Base-by-base conservation (phyloP, 2,329 filamentous ascomycete species). In the Cordyceps javanica region DNA sequence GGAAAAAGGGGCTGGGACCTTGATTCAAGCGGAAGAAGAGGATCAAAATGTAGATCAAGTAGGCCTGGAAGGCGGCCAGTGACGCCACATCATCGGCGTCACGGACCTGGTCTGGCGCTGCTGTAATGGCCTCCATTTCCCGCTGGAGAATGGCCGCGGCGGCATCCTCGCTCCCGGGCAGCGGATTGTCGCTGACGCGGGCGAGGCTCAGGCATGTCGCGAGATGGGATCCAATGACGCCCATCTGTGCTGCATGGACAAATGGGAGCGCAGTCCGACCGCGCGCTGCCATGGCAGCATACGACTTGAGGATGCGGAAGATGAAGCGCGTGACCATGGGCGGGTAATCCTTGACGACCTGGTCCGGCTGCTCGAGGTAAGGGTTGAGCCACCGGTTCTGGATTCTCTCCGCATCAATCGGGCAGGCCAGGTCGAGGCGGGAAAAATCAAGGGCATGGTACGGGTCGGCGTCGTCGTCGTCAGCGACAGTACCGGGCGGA, bases 41-140 rank as follows among this genome's bases (percentile, higher is more conserved):
- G 2, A 77, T 69, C 64, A 83, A 73, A 2, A 72, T 65, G 59
- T 82, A 81, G n/a, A 82, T 71, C 3, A 83, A 66, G 62, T 80
- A 81, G 0, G 79, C 76, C 60, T 83, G 81, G 39, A 82, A 80
- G 1, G 74, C 68, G 0, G 73, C 71, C 0, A 83, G 71, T 5
- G 42, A n/a, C n/a, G 55, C 14, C 19, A 46, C 10, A 13, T 44
- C n/a, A 19, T 53, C 48, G 25, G 23, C 34, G 7, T n/a, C 38
- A 19, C 3, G n/a, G 25, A 23, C 28, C 10, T 32, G 38, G n/a
- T 48, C 50, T 6, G 28, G 30, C 4, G 25, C 34, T 5, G 25
- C 34, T 5, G 42, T n/a, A 16, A 52, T 34, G 41, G 21, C n/a
- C 10, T 50, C 48, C 56, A 58, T 48, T n/a, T 58, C 56, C 3